Conservation (phyloP, 148 eudicot species). For the Suaeda aralocaspica region DNA sequence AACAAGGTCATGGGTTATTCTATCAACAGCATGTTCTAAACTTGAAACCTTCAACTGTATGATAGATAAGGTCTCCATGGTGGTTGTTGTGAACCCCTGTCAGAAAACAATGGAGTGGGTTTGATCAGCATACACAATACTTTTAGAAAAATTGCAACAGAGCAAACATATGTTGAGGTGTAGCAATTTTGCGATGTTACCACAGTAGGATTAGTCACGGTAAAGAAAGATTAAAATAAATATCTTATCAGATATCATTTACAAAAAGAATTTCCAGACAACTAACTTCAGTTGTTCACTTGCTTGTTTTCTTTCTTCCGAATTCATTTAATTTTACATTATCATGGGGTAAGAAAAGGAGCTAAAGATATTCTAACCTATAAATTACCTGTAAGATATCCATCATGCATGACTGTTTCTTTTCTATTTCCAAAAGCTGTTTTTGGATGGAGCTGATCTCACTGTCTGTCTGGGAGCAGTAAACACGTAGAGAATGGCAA, state of each 20-base stretch:
- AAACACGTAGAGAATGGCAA: constrained; percentile 37
- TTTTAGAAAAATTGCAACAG: not conserved
- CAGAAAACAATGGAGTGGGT: constrained; percentile 9
- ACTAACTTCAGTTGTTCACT: not conserved
- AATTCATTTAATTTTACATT: too few relatives aligned
- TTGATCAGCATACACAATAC: not conserved
- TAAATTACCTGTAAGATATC: constrained; percentile 68
- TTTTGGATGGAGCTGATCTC: constrained; percentile 53
- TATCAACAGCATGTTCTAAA: constrained; percentile 60
- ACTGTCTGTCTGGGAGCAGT: constrained; percentile 47
- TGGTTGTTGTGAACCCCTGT: constrained; percentile 58
- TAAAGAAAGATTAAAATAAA: not conserved
- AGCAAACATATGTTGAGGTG: not conserved
- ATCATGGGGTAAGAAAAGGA: not conserved
- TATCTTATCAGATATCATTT: not conserved
- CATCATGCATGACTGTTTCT: constrained; percentile 65
- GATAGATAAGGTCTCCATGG: constrained; percentile 57
- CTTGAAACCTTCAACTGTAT: constrained; percentile 65
- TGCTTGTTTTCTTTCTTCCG: too few relatives aligned
- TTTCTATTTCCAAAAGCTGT: constrained; percentile 75
- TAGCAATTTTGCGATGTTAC: not conserved
- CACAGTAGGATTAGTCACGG: not conserved
- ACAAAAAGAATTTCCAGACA: not conserved
- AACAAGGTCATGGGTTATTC: constrained; percentile 44
- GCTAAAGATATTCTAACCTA: constrained; percentile 9